Percentiles rank a stretch among this genome's conserved stretches.
Evolutionary conservation across 1,284 basidiomycete species (phyloP).

Genomic region (Rhodotorula sp.): DNA sequence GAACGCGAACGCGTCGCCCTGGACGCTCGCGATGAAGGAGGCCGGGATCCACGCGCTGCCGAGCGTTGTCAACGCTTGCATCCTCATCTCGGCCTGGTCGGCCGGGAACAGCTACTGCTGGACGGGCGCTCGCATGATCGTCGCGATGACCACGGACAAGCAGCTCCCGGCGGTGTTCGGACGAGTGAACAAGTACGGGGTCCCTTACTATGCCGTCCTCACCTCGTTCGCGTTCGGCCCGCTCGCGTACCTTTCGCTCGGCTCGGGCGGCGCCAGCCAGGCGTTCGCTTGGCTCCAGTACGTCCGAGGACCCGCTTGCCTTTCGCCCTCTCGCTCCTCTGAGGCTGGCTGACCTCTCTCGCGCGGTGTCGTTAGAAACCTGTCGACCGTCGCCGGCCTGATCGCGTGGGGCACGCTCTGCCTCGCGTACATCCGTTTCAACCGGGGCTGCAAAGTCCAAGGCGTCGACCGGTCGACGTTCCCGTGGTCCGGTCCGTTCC

Average conservation of each 20-base stretch:
- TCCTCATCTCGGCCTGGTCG: slow-evolving; percentile 75
- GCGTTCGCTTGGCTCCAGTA: slow-evolving; percentile 30
- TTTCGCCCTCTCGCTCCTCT: too few species aligned
- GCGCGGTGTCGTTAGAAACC: too few species aligned
- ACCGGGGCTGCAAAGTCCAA: slow-evolving; percentile 47
- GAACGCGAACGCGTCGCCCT: slow-evolving; percentile 63
- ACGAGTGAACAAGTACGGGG: slow-evolving; percentile 41
- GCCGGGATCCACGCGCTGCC: slow-evolving; percentile 71
- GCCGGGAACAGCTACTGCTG: slow-evolving; percentile 78
- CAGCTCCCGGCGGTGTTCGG: slow-evolving; percentile 44
- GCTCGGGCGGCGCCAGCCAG: slow-evolving; percentile 34
- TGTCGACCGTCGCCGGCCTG: slow-evolving; percentile 45
- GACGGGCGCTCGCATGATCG: slow-evolving; percentile 45
- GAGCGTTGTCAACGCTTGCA: slow-evolving; percentile 46
- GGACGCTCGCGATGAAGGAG: slow-evolving; percentile 73
- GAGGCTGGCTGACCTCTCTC: too few species aligned
- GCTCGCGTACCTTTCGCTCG: slow-evolving; percentile 46
- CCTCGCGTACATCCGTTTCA: slow-evolving; percentile 45
- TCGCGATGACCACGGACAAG: slow-evolving; percentile 44
- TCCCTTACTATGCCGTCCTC: slow-evolving; percentile 43
- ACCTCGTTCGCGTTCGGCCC: slow-evolving; percentile 40
- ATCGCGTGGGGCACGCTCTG: slow-evolving; percentile 40
- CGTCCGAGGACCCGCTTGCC: too few species aligned
- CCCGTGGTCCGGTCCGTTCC: slow-evolving; percentile 46
- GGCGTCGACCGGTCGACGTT: slow-evolving; percentile 40